Base-by-base conservation (phyloP, 371 early-diverging fungal species). In the Batrachochytrium dendrobatidis region DNA sequence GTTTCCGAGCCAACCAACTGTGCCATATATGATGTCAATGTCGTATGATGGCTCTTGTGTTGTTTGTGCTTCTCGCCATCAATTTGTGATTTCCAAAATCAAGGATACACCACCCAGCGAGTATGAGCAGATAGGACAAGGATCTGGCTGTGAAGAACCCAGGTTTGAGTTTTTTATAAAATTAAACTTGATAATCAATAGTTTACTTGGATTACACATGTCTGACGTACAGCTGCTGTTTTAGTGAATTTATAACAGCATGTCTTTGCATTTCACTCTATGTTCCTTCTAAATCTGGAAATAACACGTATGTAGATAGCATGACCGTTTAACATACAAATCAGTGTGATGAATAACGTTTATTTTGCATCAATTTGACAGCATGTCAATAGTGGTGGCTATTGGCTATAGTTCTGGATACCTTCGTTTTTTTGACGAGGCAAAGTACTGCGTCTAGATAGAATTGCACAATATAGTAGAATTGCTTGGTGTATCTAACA, bases 251-350 rank as follows among this genome's bases (percentile, higher is more conserved):
- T 5, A 45, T 45, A 3, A 45, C 46, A 26, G 46, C 46, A 26
- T 45, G 46, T 45, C 46, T 45, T 5, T 45, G 46, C 46, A 45
- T 45, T 26, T 26, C 46, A 5, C 46, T 45, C 5, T 45, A 45
- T 26, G 12, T 45, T 26, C 46, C 46, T 7, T 45, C 46, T 5
- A 45, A 45, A 12, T 5, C 46, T 26, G 46, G 46, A 3, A 12
- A 12, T 7, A 45, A 26, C 46, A 20, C 20, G 46, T 45, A n/a
- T n/a, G 39, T 39, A n/a, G 12, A 12, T n/a, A 15, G 39, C 39
- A 39, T n/a, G 12, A n/a, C n/a, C n/a, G n/a, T n/a, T n/a, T n/a
- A n/a, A n/a, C n/a, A n/a, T n/a, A n/a, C n/a, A n/a, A n/a, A n/a
- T n/a, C n/a, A n/a, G n/a, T n/a, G n/a, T n/a, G n/a, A n/a, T n/a